phyloP scores from a whole-genome alignment of 805 yeast species.

The Barnettozyma pratensis region DNA sequence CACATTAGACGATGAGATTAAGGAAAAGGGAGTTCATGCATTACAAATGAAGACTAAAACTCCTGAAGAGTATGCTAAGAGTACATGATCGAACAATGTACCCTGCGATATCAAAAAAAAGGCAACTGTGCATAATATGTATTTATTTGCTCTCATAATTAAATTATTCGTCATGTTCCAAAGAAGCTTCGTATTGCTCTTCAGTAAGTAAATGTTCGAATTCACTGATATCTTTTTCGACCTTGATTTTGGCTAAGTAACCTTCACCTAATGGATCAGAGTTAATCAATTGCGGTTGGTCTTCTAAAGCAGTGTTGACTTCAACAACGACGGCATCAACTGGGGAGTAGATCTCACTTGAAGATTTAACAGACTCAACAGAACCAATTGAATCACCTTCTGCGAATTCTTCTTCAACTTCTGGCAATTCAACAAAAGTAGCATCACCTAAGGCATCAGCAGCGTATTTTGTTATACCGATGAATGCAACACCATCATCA shows the following conservation, averaged over 20 bases:
- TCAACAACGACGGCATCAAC: constrained; percentile 72
- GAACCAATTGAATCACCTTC: constrained; percentile 86
- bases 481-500: constrained; percentile 72
- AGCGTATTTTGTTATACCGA: constrained; percentile 95
- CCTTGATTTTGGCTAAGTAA: constrained; percentile 80
- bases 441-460: constrained; percentile 97
- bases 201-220: constrained; percentile 57
- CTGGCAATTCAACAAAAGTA: constrained; percentile 88
- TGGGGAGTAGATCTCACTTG: constrained; percentile 89
- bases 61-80: constrained; percentile 39
- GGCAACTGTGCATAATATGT: not conserved
- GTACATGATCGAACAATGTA: not conserved
- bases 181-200: constrained; percentile 33
- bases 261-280: constrained; percentile 90
- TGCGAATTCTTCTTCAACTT: constrained; percentile 52
- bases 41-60: constrained; percentile 82
- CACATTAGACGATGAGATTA: constrained; percentile 67
- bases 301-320: constrained; percentile 60
- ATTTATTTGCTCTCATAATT: not conserved
- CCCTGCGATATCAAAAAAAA: not conserved
- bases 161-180: constrained; percentile 16
- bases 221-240: constrained; percentile 40
- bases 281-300: constrained; percentile 74
- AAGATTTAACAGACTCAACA: constrained; percentile 91
- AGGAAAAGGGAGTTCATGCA: constrained; percentile 76